These are phyloP conservation scores for Canna indica DNA, from an alignment of 176 grass and related monocot genomes.

Conservation along the genomic window DNA sequence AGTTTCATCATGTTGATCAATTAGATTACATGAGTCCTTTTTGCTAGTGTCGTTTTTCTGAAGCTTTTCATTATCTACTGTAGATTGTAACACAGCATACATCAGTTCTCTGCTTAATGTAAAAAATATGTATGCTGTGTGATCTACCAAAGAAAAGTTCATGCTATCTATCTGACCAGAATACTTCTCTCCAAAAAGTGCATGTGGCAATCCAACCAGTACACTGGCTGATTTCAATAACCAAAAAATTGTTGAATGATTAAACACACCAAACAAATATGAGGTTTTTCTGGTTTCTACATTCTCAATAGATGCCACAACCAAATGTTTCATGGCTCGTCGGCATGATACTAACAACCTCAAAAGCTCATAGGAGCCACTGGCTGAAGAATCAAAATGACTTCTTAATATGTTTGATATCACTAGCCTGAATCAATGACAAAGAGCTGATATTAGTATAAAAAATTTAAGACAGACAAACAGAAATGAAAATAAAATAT, in stretches of 20 bases:
- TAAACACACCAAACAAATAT: slow-evolving; percentile 31
- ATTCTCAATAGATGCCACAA: slow-evolving; percentile 40
- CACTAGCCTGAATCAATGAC: slow-evolving; percentile 41
- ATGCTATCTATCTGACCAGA: slow-evolving; percentile 41
- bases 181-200: slow-evolving; percentile 33
- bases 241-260: slow-evolving; percentile 46
- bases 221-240: slow-evolving; percentile 59
- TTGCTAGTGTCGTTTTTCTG: slow-evolving; percentile 15
- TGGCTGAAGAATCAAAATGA: slow-evolving; percentile 30
- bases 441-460: slow-evolving; percentile 8
- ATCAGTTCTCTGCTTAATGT: slow-evolving; percentile 34
- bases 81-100: slow-evolving; percentile 35
- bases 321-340: slow-evolving; percentile 63
- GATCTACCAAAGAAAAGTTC: slow-evolving; percentile 57
- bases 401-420: slow-evolving; percentile 38
- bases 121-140: slow-evolving; percentile 72
- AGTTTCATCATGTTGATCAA: slow-evolving; percentile 28
- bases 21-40: slow-evolving; percentile 22
- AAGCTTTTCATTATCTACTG: slow-evolving; percentile 31
- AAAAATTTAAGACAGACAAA: neutral
- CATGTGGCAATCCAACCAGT: slow-evolving; percentile 31
- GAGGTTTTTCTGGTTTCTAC: slow-evolving; percentile 32
- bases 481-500: neutral
- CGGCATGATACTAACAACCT: slow-evolving; percentile 71
- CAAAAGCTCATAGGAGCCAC: slow-evolving; percentile 34